These are phyloP conservation scores for Dorcoceras hygrometricum DNA, from an alignment of 257 asterid species.

Conservation along the genomic window DNA sequence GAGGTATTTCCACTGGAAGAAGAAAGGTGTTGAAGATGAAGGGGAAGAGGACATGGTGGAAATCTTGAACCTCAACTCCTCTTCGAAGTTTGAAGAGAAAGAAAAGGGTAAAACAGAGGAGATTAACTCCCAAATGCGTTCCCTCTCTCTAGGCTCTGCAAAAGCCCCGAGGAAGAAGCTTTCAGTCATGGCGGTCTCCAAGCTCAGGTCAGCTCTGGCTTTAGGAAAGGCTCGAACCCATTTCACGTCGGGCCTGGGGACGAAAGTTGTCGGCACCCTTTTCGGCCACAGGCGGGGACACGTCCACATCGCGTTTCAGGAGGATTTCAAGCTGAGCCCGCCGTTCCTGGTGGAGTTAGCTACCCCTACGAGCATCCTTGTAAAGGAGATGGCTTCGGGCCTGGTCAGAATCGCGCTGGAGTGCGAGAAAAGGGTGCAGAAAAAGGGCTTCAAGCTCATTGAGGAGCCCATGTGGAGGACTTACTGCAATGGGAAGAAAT, in stretches of 20 bases:
- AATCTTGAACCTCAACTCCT: constrained; percentile 36
- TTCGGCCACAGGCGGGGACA: constrained; percentile 85
- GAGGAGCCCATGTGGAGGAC: constrained; percentile 84
- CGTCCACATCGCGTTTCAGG: constrained; percentile 76
- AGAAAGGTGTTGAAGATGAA: constrained; percentile 49
- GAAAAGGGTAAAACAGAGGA: constrained; percentile 17
- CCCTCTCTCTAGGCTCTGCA: constrained; percentile 29
- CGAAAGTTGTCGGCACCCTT: constrained; percentile 67
- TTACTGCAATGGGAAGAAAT: constrained; percentile 79
- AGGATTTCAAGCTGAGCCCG: constrained; percentile 54
- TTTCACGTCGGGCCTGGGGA: constrained; percentile 43
- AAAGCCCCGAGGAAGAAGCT: constrained; percentile 45
- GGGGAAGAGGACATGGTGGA: constrained; percentile 51
- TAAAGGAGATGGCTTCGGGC: constrained; percentile 92
- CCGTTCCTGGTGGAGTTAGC: constrained; percentile 71
- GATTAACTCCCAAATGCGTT: constrained; percentile 28
- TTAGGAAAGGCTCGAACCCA: constrained; percentile 39
- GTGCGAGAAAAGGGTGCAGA: constrained; percentile 57
- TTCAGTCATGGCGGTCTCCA: constrained; percentile 40
- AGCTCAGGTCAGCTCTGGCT: constrained; percentile 45
- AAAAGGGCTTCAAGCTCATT: constrained; percentile 41
- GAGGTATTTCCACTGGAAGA: constrained; percentile 66
- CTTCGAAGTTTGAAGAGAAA: constrained; percentile 31
- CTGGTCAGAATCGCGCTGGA: constrained; percentile 75
- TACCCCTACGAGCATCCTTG: constrained; percentile 63